Percentiles rank a stretch among this genome's conserved stretches.
Evolutionary conservation across 352 stramenopile species (phyloP).

Genomic region (Albugo candida): DNA sequence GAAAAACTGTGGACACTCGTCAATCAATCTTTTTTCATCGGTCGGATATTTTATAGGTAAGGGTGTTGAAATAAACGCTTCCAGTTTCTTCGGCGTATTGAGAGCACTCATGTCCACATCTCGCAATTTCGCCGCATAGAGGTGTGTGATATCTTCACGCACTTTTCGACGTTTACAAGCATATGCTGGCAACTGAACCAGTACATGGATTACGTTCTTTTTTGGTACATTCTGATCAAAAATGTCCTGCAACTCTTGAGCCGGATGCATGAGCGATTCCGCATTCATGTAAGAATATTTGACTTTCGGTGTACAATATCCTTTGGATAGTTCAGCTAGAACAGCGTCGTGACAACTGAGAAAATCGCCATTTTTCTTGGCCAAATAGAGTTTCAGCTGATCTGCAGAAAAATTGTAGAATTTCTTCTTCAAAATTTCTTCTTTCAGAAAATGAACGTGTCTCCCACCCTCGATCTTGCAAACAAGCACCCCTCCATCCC

Average conservation of each 20-base stretch:
- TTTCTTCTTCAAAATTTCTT: conserved; percentile 3
- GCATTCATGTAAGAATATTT: too few relatives aligned
- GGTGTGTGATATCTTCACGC: too few relatives aligned
- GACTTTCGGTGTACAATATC: too few relatives aligned
- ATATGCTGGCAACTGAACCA: conserved; percentile 2
- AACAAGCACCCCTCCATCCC: not conserved
- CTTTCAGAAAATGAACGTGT: not conserved
- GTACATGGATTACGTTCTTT: conserved; percentile 7
- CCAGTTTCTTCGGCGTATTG: too few relatives aligned
- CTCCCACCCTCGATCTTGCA: not conserved
- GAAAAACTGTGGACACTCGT: too few relatives aligned
- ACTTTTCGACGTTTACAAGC: not conserved
- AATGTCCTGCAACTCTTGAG: conserved; percentile 1
- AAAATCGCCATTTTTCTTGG: not conserved
- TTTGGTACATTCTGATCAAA: conserved; percentile 2
- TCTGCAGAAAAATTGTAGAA: not conserved
- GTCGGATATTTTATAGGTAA: too few relatives aligned
- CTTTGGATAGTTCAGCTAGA: too few relatives aligned
- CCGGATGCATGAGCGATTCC: conserved; percentile 9
- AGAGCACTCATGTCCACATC: too few relatives aligned
- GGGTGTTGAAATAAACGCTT: too few relatives aligned
- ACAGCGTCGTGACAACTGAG: conserved; percentile 6
- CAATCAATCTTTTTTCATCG: too few relatives aligned
- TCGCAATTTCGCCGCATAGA: too few relatives aligned
- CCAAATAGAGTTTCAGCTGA: conserved; percentile 5